A percentile compares a stretch with the other conserved stretches of the same genome.
These are phyloP conservation scores for cucumber (Cucumis sativus) DNA, from an alignment of 306 rosid genomes.

Conservation along the genomic window Cucumber_9930_V3 NC_026657.2:4108501-4109000, in stretches of 20 bases:
- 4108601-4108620: background rate
- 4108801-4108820: no score
- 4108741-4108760: no score
- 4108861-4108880: no score
- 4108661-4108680: background rate
- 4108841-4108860: no score
- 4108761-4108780: no score
- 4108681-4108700: background rate
- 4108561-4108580: slow-evolving; percentile 30
- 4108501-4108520: slow-evolving; percentile 41
- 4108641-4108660: background rate
- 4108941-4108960: background rate
- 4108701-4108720: no score
- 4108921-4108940: no score
- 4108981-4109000: slow-evolving; percentile 61
- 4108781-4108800: no score
- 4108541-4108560: slow-evolving; percentile 58
- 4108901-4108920: no score
- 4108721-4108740: no score
- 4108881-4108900: no score
- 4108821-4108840: no score
- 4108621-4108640: background rate
- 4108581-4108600: background rate
- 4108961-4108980: slow-evolving; percentile 10
- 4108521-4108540: slow-evolving; percentile 85